Base-by-base conservation (phyloP, 371 early-diverging fungal genomes). In the Blakeslea trispora region DNA sequence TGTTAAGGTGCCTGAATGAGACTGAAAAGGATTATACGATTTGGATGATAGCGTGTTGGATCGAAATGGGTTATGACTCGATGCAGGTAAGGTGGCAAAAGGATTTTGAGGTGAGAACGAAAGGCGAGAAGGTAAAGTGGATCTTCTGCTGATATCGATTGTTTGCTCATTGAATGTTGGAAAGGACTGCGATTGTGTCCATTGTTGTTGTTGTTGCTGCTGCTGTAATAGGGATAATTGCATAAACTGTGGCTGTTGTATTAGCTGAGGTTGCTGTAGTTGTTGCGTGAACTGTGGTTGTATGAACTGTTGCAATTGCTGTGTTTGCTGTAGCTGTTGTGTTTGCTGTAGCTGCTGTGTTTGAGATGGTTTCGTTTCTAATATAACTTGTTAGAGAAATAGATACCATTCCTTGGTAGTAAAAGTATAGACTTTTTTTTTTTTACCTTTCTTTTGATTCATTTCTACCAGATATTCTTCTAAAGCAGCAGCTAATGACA, bases 381-480 rank as follows among this genome's bases (percentile, higher is more conserved):
- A 14, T 41, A n/a, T 21, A 0, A 15, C 21, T 35, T 31, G n/a
- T n/a, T n/a, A n/a, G n/a, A n/a, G n/a, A n/a, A n/a, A n/a, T n/a
- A n/a, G n/a, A n/a, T n/a, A n/a, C n/a, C n/a, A n/a, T n/a, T n/a
- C n/a, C n/a, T n/a, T n/a, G n/a, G n/a, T n/a, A n/a, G n/a, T n/a
- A n/a, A n/a, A n/a, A n/a, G n/a, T n/a, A n/a, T n/a, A n/a, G n/a
- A n/a, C n/a, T n/a, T n/a, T n/a, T n/a, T n/a, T n/a, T n/a, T n/a
- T 19, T 5, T 11, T 10, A 34, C 35, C 45, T 39, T 41, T 46
- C 46, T 41, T n/a, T 35, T 47, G 22, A 18, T 23, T 17, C 21
- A 19, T 83, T 51, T 87, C 85, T 34, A 83, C 79, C 23, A 96
- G 35, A 64, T 95, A 94, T 39, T 93, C 95, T 72, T 93, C 93